Percentiles rank a stretch among this genome's conserved stretches.
Evolutionary conservation across 2,329 filamentous ascomycete genomes (phyloP).

Genomic region (Annulohypoxylon truncatum): DNA sequence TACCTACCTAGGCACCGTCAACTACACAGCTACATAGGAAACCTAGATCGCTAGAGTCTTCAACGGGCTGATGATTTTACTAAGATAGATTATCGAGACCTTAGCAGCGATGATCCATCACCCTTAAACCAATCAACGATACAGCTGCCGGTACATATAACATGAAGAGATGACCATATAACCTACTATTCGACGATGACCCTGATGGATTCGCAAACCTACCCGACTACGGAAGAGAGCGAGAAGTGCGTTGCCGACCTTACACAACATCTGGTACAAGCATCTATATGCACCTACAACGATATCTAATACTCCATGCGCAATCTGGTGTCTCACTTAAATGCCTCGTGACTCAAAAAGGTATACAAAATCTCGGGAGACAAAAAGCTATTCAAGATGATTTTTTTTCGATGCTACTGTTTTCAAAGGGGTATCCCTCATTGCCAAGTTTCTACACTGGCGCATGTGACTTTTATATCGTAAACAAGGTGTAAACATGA

Average conservation of each 20-base stretch:
- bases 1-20: background rate
- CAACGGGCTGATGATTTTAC: background rate
- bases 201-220: constrained; percentile 6
- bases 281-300: constrained; percentile 25
- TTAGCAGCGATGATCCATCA: background rate
- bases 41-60: constrained; percentile 5
- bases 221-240: constrained; percentile 27
- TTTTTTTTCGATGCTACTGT: background rate
- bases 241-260: constrained; percentile 35
- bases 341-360: constrained; percentile 29
- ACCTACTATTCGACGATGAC: background rate
- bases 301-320: constrained; percentile 16
- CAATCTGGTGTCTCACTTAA: constrained; percentile 28
- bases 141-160: background rate
- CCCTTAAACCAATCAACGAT: background rate
- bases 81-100: constrained; percentile 8
- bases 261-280: constrained; percentile 31
- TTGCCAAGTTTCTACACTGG: constrained; percentile 14
- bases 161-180: background rate
- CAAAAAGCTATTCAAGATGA: background rate
- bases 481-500: constrained; percentile 34
- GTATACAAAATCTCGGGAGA: constrained; percentile 14
- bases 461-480: constrained; percentile 25
- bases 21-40: background rate
- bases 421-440: constrained; percentile 10